phyloP scores from a whole-genome alignment of 805 yeast genomes.

The Ogataea populi-albae region DNA sequence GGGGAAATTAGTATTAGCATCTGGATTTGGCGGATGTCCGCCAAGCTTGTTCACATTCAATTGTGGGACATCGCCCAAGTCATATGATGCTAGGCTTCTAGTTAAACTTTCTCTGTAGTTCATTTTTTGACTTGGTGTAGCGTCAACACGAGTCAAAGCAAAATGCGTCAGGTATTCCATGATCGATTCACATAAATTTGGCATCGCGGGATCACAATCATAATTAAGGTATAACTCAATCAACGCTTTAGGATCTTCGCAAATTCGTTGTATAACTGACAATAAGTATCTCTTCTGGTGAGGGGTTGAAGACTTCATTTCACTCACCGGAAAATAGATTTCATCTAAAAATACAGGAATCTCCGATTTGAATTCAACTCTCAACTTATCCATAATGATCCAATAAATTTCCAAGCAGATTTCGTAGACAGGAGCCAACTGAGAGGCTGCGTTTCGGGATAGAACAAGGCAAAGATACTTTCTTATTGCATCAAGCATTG shows the following conservation, averaged over 20 bases:
- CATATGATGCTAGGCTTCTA: slow-evolving; percentile 68
- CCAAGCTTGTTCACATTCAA: slow-evolving; percentile 67
- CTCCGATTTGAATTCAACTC: slow-evolving; percentile 87
- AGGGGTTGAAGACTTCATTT: slow-evolving; percentile 83
- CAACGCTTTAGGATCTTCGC: slow-evolving; percentile 84
- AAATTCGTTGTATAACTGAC: slow-evolving; percentile 73
- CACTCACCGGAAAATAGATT: slow-evolving; percentile 90
- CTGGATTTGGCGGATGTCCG: slow-evolving; percentile 53
- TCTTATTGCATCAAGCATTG: slow-evolving; percentile 75
- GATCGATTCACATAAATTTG: slow-evolving; percentile 81
- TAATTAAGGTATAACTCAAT: slow-evolving; percentile 93
- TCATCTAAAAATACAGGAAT: slow-evolving; percentile 92
- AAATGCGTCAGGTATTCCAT: slow-evolving; percentile 73
- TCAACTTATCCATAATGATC: slow-evolving; percentile 76
- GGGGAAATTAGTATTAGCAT: slow-evolving; percentile 55
- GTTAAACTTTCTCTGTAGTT: slow-evolving; percentile 49
- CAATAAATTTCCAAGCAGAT: slow-evolving; percentile 90
- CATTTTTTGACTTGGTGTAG: slow-evolving; percentile 63
- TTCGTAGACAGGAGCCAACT: slow-evolving; percentile 88
- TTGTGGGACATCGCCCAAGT: slow-evolving; percentile 69
- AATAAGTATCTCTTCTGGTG: slow-evolving; percentile 91
- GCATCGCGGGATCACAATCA: slow-evolving; percentile 82
- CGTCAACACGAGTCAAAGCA: slow-evolving; percentile 68
- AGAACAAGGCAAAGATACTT: slow-evolving; percentile 80
- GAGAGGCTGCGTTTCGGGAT: slow-evolving; percentile 90